Percentiles rank a stretch among this genome's conserved stretches.
Evolutionary conservation across 179 eudicot genomes (phyloP).

Genomic region (Silene noctiflora): DNA sequence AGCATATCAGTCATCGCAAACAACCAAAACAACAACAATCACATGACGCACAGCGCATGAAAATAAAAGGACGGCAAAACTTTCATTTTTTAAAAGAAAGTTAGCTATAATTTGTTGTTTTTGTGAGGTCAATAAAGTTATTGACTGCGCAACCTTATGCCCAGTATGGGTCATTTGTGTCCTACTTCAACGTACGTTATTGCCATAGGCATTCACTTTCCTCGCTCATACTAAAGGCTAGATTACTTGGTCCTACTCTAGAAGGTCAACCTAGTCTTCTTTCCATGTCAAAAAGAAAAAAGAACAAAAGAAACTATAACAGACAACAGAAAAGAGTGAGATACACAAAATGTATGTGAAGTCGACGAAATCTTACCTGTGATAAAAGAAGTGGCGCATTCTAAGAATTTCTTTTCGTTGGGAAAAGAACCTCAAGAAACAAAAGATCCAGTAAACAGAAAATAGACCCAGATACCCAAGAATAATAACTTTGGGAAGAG

Average conservation of each 20-base stretch:
- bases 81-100: not conserved
- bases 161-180: not conserved
- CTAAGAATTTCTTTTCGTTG: conserved; percentile 76
- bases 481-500: conserved; percentile 68
- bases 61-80: not conserved
- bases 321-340: not conserved
- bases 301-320: too few relatives aligned
- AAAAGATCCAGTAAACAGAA: conserved; percentile 73
- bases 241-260: too few relatives aligned
- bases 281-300: not conserved
- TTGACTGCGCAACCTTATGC: not conserved
- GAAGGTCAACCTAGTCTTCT: too few relatives aligned
- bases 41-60: not conserved
- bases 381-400: conserved; percentile 74
- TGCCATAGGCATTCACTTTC: too few relatives aligned
- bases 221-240: too few relatives aligned
- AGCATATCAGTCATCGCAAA: not conserved
- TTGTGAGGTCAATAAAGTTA: not conserved
- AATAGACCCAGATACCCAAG: conserved; percentile 83
- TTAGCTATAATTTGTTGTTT: not conserved
- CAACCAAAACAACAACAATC: not conserved
- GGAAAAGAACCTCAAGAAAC: conserved; percentile 82
- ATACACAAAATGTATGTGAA: not conserved
- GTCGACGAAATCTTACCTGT: conserved; percentile 45
- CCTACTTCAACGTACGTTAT: not conserved